Evolutionary conservation across 129 eudicot species (phyloP), one percentile per base, ranked within the genome.

Genomic region (Cynara cardunculus): DNA sequence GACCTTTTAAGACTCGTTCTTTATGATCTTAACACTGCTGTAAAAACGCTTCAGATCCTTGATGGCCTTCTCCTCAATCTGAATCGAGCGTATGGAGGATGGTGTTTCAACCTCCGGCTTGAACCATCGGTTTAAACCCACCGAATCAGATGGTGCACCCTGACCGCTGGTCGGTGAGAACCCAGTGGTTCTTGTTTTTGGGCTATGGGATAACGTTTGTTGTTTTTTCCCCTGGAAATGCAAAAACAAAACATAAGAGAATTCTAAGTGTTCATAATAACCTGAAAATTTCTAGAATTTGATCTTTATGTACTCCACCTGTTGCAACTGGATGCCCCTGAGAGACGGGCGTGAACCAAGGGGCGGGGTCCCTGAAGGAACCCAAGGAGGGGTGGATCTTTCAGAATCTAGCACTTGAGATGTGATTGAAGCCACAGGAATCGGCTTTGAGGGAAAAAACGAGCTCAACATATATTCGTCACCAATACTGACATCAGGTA

Each of bases 321-420:
- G 94, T 82, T 92, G 99, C 86, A 88, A 75, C 62, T 95, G 99
- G 37, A 95, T 95, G 31, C 89, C 93, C 85, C 93, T 90, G 14
- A 95, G 94, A 76, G 99, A 95, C n/a, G 99, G 97, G 25, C 97
- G 93, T 32, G 88, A 86, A 82, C 83, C 75, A 61, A 82, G 83
- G 72, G 99, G 99, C 30, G 98, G 92, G 46, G 99, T 95, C 73
- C 99, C 90, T 19, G 99, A 95, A 72, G 99, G 83, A 70, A 93
- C 89, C 99, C 99, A 95, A 73, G 99, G 94, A 72, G 99, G 99
- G 21, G 99, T 95, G 85, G 84, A 80, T 84, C 28, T 89, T 32
- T 92, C 99, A 30, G 84, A 89, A 69, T 95, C 99, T 72, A 88
- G 69, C 7, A 49, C 79, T 41, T 82, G 96, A 25, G 86, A 41